These are phyloP conservation scores for Phytopythium chamaehyphon DNA, from an alignment of 352 stramenopile genomes.

Conservation along the genomic window DNA sequence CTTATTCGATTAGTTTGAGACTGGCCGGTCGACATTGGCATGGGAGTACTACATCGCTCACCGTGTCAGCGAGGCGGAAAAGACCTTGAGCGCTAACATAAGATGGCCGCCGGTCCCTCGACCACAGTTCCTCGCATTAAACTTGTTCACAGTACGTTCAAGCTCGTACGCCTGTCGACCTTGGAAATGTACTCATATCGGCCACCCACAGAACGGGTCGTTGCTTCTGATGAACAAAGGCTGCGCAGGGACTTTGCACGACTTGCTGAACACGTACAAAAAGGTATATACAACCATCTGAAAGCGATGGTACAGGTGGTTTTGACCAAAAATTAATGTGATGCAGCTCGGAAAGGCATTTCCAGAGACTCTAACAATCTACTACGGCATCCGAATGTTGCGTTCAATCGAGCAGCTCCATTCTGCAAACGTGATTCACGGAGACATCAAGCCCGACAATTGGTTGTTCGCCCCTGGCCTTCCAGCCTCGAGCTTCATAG, in stretches of 20 bases:
- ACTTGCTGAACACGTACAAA: conserved; percentile 76
- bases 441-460: conserved; percentile 87
- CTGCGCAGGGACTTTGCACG: conserved; percentile 60
- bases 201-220: conserved; percentile 56
- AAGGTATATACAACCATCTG: no score
- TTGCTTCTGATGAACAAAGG: conserved; percentile 76
- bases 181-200: conserved; percentile 1
- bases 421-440: conserved; percentile 57
- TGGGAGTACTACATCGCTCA: conserved; percentile 81
- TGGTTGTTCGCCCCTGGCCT: conserved; percentile 58
- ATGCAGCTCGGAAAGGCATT: conserved; percentile 43
- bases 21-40: conserved; percentile 53
- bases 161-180: not conserved
- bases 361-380: conserved; percentile 64
- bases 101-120: conserved; percentile 1
- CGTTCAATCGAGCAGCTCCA: conserved; percentile 66
- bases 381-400: conserved; percentile 83
- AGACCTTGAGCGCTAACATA: not conserved
- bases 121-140: conserved; percentile 20
- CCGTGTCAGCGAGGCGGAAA: not conserved
- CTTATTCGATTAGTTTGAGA: conserved; percentile 80
- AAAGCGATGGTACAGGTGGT: no score
- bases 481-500: conserved; percentile 8
- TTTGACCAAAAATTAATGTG: conserved; percentile 4
- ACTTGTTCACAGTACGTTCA: conserved; percentile 54